Percentiles rank a stretch among this genome's conserved stretches.
phyloP scores from a whole-genome alignment of 306 rosid genomes.

The Psophocarpus tetragonolobus region DNA sequence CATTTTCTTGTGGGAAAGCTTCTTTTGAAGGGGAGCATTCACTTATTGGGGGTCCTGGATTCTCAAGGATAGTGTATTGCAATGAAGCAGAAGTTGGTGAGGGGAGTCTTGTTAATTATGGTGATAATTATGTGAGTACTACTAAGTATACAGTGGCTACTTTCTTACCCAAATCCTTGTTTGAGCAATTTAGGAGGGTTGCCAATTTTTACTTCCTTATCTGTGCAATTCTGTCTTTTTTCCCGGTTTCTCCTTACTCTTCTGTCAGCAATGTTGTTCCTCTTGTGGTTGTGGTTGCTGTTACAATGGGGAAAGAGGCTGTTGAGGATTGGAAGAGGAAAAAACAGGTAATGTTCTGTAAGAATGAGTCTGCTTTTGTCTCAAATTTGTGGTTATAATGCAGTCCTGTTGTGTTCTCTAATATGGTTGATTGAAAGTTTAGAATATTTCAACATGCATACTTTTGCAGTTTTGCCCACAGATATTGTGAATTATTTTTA shows the following conservation, averaged over 20 bases:
- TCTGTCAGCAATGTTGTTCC: conserved; percentile 76
- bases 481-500: background rate
- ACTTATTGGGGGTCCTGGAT: conserved; percentile 87
- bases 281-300: conserved; percentile 78
- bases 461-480: background rate
- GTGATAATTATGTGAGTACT: conserved; percentile 74
- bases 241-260: conserved; percentile 78
- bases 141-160: conserved; percentile 73
- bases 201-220: conserved; percentile 86
- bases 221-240: conserved; percentile 72
- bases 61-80: conserved; percentile 72
- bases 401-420: conserved; percentile 6
- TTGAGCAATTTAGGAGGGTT: conserved; percentile 91
- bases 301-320: conserved; percentile 78
- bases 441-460: background rate
- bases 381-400: conserved; percentile 14
- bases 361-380: background rate
- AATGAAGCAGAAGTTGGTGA: conserved; percentile 56
- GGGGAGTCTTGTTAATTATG: conserved; percentile 42
- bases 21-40: conserved; percentile 72
- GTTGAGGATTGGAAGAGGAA: conserved; percentile 81
- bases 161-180: conserved; percentile 80
- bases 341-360: conserved; percentile 61
- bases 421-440: background rate
- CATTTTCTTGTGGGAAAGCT: conserved; percentile 66